Evolutionary conservation across 306 rosid genomes (phyloP), one percentile per base, ranked within the genome.

Genomic region (Quercus bicolor): DNA sequence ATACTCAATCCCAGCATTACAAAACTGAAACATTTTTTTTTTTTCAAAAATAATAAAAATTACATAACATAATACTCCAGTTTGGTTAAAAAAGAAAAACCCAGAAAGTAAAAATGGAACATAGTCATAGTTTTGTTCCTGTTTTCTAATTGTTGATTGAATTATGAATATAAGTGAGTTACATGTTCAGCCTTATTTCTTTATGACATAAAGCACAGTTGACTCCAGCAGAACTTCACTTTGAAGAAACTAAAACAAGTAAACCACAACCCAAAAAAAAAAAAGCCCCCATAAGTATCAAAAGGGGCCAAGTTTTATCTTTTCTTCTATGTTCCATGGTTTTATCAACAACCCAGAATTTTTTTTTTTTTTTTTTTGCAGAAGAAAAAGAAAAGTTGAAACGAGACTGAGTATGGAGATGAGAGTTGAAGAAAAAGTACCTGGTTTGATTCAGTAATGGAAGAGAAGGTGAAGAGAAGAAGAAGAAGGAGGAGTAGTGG

Each of bases 1-100:
- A 43, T 76, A 78, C 78, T 85, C 90, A 31, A 81, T 48, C 62
- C 91, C 97, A 80, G 94, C 90, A 45, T 88, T 89, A 77, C 97
- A 92, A 77, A 91, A 90, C 98, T 94, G 86, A 78, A 62, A 26
- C 75, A 31, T 40, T 40, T 40, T 31, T 13, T 11, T 11, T n/a
- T 3, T 23, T n/a, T 3, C 23, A 11, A 60, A 51, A 26, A 16
- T 37, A 26, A 15, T 60, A 74, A 66, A 13, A 2, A 51, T 13
- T 12, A 9, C 5, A 59, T 59, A 23, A 59, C 13, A 59, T 8
- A 40, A 40, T 40, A 8, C 65, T 23, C 33, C 15, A 59, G 29
- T 59, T 59, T 20, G 65, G 65, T 12, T 9, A 11, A 20, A 13
- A 15, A 5, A 6, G 29, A 26, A 26, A 60, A 13, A 48, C 16